A percentile compares a stretch with the other conserved stretches of the same genome.
Evolutionary conservation across 169 alveolate species (phyloP).

Genomic region (Condylostoma magnum): DNA sequence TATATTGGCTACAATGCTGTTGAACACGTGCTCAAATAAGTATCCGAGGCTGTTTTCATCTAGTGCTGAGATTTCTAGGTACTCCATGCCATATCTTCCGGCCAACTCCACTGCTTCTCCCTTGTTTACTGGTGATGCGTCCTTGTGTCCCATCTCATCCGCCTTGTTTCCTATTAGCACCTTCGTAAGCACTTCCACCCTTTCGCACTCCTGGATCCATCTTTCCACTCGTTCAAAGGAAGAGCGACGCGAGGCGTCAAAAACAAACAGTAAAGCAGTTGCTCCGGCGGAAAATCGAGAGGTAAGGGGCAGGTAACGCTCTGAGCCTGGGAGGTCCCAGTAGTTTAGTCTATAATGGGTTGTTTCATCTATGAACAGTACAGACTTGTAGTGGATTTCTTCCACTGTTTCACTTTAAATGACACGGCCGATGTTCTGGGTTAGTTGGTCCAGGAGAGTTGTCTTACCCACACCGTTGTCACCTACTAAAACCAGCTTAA

Average conservation of each 20-base stretch:
- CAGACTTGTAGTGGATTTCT: slow-evolving; percentile 73
- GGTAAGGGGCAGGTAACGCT: slow-evolving; percentile 73
- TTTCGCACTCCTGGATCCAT: slow-evolving; percentile 77
- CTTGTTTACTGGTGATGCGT: slow-evolving; percentile 70
- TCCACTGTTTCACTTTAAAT: slow-evolving; percentile 74
- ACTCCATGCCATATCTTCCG: slow-evolving; percentile 79
- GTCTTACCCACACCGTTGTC: slow-evolving; percentile 73
- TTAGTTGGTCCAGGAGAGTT: slow-evolving; percentile 66
- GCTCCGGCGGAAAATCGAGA: slow-evolving; percentile 81
- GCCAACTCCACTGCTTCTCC: slow-evolving; percentile 83
- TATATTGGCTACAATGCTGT: slow-evolving; percentile 62
- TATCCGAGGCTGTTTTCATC: not conserved
- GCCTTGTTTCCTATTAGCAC: slow-evolving; percentile 78
- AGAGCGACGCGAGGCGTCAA: slow-evolving; percentile 75
- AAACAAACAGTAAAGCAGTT: slow-evolving; percentile 76
- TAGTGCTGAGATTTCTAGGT: slow-evolving; percentile 67
- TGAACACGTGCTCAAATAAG: slow-evolving; percentile 60
- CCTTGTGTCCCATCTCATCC: slow-evolving; percentile 63
- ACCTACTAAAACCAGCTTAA: slow-evolving; percentile 58
- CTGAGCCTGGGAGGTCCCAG: slow-evolving; percentile 87
- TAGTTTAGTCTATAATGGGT: slow-evolving; percentile 40
- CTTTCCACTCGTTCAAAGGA: slow-evolving; percentile 81
- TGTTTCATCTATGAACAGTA: slow-evolving; percentile 54
- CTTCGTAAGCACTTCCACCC: slow-evolving; percentile 77
- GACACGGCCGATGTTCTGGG: slow-evolving; percentile 72